Base-by-base conservation (phyloP, 1,139 yeast species). In the Schwanniomyces etchellsii region DNA sequence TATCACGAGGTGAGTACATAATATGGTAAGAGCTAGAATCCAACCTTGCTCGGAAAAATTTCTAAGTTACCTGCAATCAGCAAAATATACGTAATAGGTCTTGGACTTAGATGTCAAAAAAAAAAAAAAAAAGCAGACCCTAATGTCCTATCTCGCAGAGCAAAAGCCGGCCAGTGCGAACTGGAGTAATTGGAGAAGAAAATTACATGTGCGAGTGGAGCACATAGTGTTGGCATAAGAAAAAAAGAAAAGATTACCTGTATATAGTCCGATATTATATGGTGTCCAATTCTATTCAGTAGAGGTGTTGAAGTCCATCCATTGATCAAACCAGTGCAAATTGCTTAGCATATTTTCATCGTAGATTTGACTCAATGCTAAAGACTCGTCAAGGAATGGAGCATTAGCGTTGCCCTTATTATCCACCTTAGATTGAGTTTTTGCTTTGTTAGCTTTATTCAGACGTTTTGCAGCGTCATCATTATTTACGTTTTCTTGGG, bases 261-360 rank as follows among this genome's bases (percentile, higher is more conserved):
- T 13, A 9, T 7, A 7, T 23, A 9, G 9, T 23, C 6, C 11
- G 7, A 11, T 6, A 6, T 7, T 7, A 6, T 9, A 9, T 9
- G 9, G 13, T 23, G 9, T 13, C 9, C 7, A 11, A 23, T 11
- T n/a, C 11, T 15, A 26, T 5, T 6, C 12, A 16, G 13, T 10
- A 11, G 15, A 10, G 13, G 10, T 13, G 21, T 48, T 45, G 32
- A 56, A 52, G 33, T 60, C 65, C 23, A 61, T 42, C 73, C 73
- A 66, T 41, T 71, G 74, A 43, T 74, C 77, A 39, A 74, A 74
- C 81, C 81, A 74, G 38, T 64, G 70, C 32, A 74, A 47, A 37
- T 69, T 72, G 5, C 70, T 64, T 24, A 70, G 44, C 26, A 70
- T 44, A 23, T 55, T 49, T 30, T 57, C 55, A 7, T 12, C 15